Percentiles rank a stretch among this genome's conserved stretches.
Conservation (phyloP, 2,329 filamentous ascomycete species). For the Fusarium hostae region DNA sequence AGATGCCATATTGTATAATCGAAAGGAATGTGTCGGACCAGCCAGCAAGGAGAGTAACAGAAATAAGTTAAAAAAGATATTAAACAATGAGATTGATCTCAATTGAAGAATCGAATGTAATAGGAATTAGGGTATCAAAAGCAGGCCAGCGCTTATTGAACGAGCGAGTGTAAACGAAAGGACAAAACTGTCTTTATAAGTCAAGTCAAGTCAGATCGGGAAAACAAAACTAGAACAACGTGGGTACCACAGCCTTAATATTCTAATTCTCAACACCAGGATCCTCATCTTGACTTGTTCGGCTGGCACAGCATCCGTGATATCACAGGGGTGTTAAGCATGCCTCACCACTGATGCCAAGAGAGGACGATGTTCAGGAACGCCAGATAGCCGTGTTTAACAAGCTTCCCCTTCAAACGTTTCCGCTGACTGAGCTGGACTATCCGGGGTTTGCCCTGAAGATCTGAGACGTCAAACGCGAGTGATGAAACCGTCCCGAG, state of each 20-base stretch:
- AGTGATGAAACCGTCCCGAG: slow-evolving; percentile 29
- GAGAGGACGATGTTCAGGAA: slow-evolving; percentile 27
- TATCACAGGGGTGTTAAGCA: slow-evolving; percentile 17
- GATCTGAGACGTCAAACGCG: slow-evolving; percentile 23
- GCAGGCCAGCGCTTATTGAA: slow-evolving; percentile 40
- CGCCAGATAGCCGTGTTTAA: slow-evolving; percentile 26
- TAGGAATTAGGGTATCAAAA: slow-evolving; percentile 25
- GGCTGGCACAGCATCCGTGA: slow-evolving; percentile 32
- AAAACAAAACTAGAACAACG: background rate
- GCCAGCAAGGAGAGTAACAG: slow-evolving; percentile 27
- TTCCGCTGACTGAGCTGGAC: slow-evolving; percentile 10
- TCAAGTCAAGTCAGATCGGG: slow-evolving; percentile 18
- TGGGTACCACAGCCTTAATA: slow-evolving; percentile 14
- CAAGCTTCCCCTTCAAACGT: slow-evolving; percentile 20
- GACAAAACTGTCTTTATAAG: slow-evolving; percentile 28
- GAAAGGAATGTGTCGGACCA: slow-evolving; percentile 36
- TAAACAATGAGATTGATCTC: slow-evolving; percentile 11
- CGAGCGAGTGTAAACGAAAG: slow-evolving; percentile 32
- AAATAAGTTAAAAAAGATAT: slow-evolving; percentile 9
- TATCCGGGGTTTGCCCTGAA: slow-evolving; percentile 14
- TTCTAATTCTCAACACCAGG: background rate
- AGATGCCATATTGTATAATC: slow-evolving; percentile 48
- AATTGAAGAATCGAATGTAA: slow-evolving; percentile 13
- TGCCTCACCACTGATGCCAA: slow-evolving; percentile 32
- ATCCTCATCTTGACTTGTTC: slow-evolving; percentile 16